Conservation (phyloP, 495 filamentous ascomycete genomes). For the Tuber borchii region DNA sequence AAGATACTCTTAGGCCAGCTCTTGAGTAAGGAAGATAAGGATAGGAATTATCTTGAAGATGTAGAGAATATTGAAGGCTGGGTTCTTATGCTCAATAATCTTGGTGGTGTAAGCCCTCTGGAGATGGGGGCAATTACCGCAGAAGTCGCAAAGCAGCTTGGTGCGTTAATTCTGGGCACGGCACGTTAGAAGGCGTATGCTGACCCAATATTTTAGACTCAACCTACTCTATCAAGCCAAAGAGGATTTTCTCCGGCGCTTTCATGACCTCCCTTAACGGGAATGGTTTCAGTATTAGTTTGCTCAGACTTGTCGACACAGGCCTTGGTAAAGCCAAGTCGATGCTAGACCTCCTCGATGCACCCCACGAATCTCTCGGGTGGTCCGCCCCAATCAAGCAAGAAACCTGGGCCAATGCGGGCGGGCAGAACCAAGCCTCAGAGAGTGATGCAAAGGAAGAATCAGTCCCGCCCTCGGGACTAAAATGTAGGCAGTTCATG, state of each 20-base stretch:
- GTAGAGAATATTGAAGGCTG: constrained; percentile 52
- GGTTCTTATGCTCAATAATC: constrained; percentile 83
- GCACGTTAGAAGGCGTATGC: background rate
- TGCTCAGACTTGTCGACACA: constrained; percentile 75
- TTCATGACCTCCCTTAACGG: constrained; percentile 86
- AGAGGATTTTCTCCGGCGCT: constrained; percentile 50
- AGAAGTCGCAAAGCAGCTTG: constrained; percentile 77
- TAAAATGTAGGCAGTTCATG: constrained; percentile 51
- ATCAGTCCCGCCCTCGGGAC: constrained; percentile 57
- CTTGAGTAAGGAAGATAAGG: constrained; percentile 68
- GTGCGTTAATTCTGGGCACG: constrained; percentile 11
- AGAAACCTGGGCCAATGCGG: constrained; percentile 53
- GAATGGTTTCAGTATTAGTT: constrained; percentile 79
- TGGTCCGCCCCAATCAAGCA: constrained; percentile 67
- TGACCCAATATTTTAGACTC: constrained; percentile 37
- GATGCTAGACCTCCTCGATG: constrained; percentile 82
- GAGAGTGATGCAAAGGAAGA: constrained; percentile 45
- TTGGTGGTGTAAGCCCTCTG: constrained; percentile 82
- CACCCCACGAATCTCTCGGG: constrained; percentile 73
- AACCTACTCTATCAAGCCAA: constrained; percentile 31
- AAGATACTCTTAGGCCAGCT: constrained; percentile 73
- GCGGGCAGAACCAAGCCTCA: constrained; percentile 45
- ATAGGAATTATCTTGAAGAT: constrained; percentile 69
- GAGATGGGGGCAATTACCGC: constrained; percentile 83
- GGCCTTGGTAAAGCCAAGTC: constrained; percentile 66